Evolutionary conservation across 2,329 filamentous ascomycete species (phyloP), one percentile per base, ranked within the genome.

Genomic region (Pyricularia pennisetigena): DNA sequence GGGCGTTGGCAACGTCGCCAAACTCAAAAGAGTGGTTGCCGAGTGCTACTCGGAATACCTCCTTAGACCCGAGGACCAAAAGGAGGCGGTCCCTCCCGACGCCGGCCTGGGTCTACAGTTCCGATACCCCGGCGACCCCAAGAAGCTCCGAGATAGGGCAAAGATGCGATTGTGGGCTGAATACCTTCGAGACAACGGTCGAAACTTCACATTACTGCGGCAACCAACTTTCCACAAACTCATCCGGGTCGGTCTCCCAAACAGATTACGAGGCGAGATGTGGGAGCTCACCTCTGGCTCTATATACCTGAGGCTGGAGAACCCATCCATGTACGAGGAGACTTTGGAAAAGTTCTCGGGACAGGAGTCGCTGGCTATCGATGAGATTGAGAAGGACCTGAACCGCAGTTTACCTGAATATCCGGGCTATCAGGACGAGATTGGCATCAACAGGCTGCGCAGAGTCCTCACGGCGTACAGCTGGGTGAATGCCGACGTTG

Each of bases 141-240:
- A 94, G 76, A 98, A 98, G 79, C 84, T 98, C 69, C 87, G 95
- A 72, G 95, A 99, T 77, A 86, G 93, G 69, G 97, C 94, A 75
- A 99, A 99, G 82, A 98, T 99, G 91, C 86, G 95, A 64, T 81
- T 99, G 59, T 99, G 95, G 95, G 93, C 92, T 69, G 95, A 99
- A 79, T 99, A 99, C 77, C 83, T 99, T 70, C 86, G 92, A 77
- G 95, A 98, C 76, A 98, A 98, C 75, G 95, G 95, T 66, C 89
- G 95, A 69, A 98, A 97, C 78, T 87, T 91, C 68, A 98, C 94
- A 0, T 81, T 99, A 67, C 90, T 99, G 69, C 91, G 95, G 69
- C 95, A 99, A 76, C 94, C 95, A 3, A 98, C 95, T 29, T 98
- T 98, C 74, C 95, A 98, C 80, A 97, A 98, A 78, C 86, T 99